These are phyloP conservation scores for Debaryomyces sp. DNA, from an alignment of 1,139 yeast genomes.

Conservation along the genomic window DNA sequence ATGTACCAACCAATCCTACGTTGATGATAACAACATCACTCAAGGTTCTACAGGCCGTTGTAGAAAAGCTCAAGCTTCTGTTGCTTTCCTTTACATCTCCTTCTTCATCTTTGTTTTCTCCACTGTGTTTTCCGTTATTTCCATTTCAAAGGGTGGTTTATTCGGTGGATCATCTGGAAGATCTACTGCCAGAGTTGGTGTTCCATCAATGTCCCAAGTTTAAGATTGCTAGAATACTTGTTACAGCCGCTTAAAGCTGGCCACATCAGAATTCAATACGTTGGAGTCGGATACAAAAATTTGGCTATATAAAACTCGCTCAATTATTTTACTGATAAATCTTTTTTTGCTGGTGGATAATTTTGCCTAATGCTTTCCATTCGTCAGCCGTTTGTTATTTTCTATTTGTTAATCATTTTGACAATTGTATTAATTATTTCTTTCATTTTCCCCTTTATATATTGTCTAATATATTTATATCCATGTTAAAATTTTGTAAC, in stretches of 20 bases:
- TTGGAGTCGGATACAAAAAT: conserved; percentile 2
- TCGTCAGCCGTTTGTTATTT: conserved; percentile 5
- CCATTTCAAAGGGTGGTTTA: conserved; percentile 71
- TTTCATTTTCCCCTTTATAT: not conserved
- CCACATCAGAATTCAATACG: not conserved
- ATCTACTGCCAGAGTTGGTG: conserved; percentile 70
- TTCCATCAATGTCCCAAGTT: conserved; percentile 87
- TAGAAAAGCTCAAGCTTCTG: conserved; percentile 91
- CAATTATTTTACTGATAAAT: not conserved
- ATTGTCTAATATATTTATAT: conserved; percentile 7
- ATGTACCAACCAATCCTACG: conserved; percentile 68
- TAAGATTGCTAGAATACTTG: conserved; percentile 27
- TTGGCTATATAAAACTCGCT: conserved; percentile 6
- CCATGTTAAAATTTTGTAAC: not conserved
- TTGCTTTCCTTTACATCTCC: conserved; percentile 88
- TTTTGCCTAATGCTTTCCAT: conserved; percentile 2
- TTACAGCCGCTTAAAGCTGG: not conserved
- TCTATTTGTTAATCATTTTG: conserved; percentile 6
- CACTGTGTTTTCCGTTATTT: conserved; percentile 59
- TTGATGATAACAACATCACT: conserved; percentile 64
- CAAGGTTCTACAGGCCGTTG: conserved; percentile 84
- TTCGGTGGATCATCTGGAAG: conserved; percentile 57
- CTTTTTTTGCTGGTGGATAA: conserved; percentile 1
- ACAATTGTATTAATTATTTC: conserved; percentile 7
- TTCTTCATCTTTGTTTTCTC: conserved; percentile 76